Conservation (phyloP, 495 filamentous ascomycete species). For the Ramalina intermedia region DNA sequence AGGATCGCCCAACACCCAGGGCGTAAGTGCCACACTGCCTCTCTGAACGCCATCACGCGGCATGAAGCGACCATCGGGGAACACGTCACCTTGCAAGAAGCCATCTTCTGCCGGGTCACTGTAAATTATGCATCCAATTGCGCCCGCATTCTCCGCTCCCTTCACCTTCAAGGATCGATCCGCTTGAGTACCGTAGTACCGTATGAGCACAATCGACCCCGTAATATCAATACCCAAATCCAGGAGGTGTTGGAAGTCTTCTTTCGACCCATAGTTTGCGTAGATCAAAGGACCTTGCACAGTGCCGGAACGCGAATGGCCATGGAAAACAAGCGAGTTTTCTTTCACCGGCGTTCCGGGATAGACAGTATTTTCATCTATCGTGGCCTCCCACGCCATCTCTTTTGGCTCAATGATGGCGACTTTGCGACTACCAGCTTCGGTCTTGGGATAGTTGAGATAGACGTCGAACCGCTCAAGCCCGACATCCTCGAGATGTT, state of each 20-base stretch:
- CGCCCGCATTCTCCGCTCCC: constrained; percentile 72
- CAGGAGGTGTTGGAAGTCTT: constrained; percentile 62
- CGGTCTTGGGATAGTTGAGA: constrained; percentile 68
- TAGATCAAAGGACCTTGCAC: constrained; percentile 89
- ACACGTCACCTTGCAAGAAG: constrained; percentile 50
- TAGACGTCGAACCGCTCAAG: constrained; percentile 76
- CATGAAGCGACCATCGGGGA: constrained; percentile 62
- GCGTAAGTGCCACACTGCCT: constrained; percentile 70
- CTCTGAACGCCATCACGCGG: constrained; percentile 69
- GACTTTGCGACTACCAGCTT: constrained; percentile 53
- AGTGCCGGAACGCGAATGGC: constrained; percentile 74
- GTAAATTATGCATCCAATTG: constrained; percentile 79
- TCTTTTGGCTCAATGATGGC: constrained; percentile 62
- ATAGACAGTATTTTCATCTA: constrained; percentile 59
- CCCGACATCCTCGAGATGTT: constrained; percentile 54
- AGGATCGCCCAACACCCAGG: constrained; percentile 72
- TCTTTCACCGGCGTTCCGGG: constrained; percentile 32
- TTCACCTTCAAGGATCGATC: constrained; percentile 74
- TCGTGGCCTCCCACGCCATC: constrained; percentile 60
- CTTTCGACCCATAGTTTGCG: constrained; percentile 75
- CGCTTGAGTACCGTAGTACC: constrained; percentile 59
- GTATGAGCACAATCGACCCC: constrained; percentile 72
- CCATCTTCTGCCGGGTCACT: constrained; percentile 76
- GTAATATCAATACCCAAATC: constrained; percentile 56
- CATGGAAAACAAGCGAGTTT: constrained; percentile 69